Conservation (phyloP, 129 eudicot species). For the Artemisia tridentata region DNA sequence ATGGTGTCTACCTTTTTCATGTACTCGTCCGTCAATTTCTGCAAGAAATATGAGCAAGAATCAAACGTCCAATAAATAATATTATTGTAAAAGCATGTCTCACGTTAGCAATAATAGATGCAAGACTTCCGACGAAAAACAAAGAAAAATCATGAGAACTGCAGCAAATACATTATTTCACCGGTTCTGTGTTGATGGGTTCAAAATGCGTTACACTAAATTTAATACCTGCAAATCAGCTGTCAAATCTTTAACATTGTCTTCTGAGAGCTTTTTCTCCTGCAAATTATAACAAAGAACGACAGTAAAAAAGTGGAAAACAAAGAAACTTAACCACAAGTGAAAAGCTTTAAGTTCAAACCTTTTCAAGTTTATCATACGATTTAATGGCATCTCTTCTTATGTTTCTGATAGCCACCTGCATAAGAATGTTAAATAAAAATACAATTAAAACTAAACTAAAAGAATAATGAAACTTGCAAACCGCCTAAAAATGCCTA, state of each 20-base stretch:
- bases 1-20: slow-evolving; percentile 80
- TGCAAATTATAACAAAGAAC: slow-evolving; percentile 24
- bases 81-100: not conserved
- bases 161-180: not conserved
- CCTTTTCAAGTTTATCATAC: slow-evolving; percentile 96
- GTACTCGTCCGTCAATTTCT: slow-evolving; percentile 90
- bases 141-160: not conserved
- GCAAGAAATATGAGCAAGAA: slow-evolving; percentile 24
- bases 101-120: not conserved
- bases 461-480: not conserved
- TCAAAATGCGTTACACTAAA: not conserved
- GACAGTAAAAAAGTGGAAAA: slow-evolving; percentile 7
- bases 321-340: not conserved
- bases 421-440: slow-evolving; percentile 2
- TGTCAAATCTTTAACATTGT: slow-evolving; percentile 77
- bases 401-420: slow-evolving; percentile 95
- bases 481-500: slow-evolving; percentile 25
- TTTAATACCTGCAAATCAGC: slow-evolving; percentile 84
- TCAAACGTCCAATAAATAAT: not conserved
- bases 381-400: slow-evolving; percentile 95
- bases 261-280: slow-evolving; percentile 99
- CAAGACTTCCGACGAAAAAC: not conserved
- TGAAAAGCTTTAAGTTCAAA: slow-evolving; percentile 27
- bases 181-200: too few relatives aligned
- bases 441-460: not conserved